Evolutionary conservation across 2,329 filamentous ascomycete species (phyloP).

Genomic region (Paracoccidioides lutzii): DNA sequence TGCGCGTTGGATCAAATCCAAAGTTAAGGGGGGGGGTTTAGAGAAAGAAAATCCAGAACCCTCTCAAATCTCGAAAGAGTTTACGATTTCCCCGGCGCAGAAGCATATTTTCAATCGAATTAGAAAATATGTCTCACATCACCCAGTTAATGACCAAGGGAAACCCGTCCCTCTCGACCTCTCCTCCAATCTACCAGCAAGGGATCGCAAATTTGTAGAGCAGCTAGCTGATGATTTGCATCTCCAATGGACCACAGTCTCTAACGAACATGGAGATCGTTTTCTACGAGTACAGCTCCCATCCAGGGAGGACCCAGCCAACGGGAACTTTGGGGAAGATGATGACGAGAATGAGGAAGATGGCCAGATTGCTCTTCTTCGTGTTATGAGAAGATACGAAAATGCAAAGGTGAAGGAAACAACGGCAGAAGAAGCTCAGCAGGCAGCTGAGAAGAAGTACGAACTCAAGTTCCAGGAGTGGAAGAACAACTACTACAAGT

Average conservation of each 20-base stretch:
- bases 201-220: slow-evolving; percentile 86
- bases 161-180: slow-evolving; percentile 53
- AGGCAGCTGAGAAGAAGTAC: slow-evolving; percentile 70
- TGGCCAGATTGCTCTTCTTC: slow-evolving; percentile 65
- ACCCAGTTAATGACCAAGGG: slow-evolving; percentile 40
- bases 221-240: slow-evolving; percentile 62
- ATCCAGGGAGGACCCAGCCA: slow-evolving; percentile 34
- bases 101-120: slow-evolving; percentile 70
- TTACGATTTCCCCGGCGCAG: slow-evolving; percentile 67
- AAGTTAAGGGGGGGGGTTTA: slow-evolving; percentile 54
- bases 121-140: slow-evolving; percentile 66
- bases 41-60: slow-evolving; percentile 52
- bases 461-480: slow-evolving; percentile 79
- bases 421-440: slow-evolving; percentile 64
- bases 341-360: slow-evolving; percentile 70
- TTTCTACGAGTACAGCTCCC: slow-evolving; percentile 54
- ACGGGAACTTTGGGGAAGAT: slow-evolving; percentile 29
- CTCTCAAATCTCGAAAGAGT: slow-evolving; percentile 44
- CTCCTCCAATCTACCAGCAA: slow-evolving; percentile 57
- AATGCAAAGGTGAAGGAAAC: slow-evolving; percentile 75
- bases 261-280: slow-evolving; percentile 52
- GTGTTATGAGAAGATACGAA: slow-evolving; percentile 82
- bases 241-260: slow-evolving; percentile 51
- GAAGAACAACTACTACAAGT: slow-evolving; percentile 88
- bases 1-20: slow-evolving; percentile 82